Evolutionary conservation across 2,329 filamentous ascomycete species (phyloP).

Genomic region (Pseudogymnoascus sp.): DNA sequence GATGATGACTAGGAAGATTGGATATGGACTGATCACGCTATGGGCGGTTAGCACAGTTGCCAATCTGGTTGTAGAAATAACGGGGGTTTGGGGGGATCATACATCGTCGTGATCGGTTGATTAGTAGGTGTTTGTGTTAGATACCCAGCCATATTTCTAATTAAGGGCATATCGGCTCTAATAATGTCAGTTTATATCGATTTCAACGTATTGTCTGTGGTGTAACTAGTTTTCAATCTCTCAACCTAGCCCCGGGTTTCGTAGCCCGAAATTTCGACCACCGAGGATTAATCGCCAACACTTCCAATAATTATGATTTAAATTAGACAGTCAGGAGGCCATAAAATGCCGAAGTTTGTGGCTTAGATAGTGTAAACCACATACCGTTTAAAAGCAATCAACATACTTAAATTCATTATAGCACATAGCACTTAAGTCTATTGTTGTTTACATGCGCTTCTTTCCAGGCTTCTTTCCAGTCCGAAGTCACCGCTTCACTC

Average conservation of each 20-base stretch:
- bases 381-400: background rate
- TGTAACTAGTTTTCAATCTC: background rate
- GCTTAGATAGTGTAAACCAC: background rate
- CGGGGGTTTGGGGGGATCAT: conserved; percentile 32
- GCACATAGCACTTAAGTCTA: background rate
- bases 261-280: background rate
- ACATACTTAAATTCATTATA: background rate
- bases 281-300: background rate
- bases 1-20: conserved; percentile 75
- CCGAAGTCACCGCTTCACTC: background rate
- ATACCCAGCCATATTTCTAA: conserved; percentile 2
- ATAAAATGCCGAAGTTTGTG: background rate
- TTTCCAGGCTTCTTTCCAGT: conserved; percentile 2
- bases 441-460: conserved; percentile 7
- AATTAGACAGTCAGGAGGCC: background rate
- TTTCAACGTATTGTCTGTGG: background rate
- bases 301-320: background rate
- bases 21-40: conserved; percentile 67
- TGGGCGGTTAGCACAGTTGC: conserved; percentile 73
- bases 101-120: background rate
- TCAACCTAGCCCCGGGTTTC: background rate
- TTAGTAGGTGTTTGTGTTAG: background rate
- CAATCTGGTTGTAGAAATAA: conserved; percentile 75
- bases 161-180: background rate
- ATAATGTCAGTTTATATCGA: background rate